Conservation (phyloP, 2,329 filamentous ascomycete genomes). For the Calonectria pseudoturangicola region DNA sequence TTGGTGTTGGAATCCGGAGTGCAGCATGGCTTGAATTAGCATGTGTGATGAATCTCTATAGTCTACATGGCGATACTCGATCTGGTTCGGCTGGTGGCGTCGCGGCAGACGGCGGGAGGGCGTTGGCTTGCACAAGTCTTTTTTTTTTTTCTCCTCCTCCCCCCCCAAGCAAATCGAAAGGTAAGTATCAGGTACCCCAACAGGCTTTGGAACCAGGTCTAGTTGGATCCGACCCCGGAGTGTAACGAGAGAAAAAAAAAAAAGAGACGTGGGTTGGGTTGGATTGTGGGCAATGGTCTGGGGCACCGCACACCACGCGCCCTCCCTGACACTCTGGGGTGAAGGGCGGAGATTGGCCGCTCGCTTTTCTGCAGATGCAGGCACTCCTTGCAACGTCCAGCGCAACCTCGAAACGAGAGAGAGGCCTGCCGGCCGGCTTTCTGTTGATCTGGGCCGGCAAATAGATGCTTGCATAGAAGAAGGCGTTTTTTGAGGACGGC, state of each 20-base stretch:
- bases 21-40: conserved; percentile 17
- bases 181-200: no score
- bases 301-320: conserved; percentile 28
- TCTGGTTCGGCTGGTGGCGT: conserved; percentile 20
- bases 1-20: conserved; percentile 8
- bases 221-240: conserved; percentile 4
- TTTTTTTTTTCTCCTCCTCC: background rate
- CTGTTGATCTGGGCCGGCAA: conserved; percentile 10
- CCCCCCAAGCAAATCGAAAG: background rate
- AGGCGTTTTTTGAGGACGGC: background rate
- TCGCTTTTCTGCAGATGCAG: conserved; percentile 23
- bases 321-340: conserved; percentile 23
- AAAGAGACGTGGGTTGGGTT: background rate
- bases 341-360: conserved; percentile 32
- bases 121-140: background rate
- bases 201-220: background rate
- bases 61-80: conserved; percentile 18
- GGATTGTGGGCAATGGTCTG: conserved; percentile 19
- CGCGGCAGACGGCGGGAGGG: background rate
- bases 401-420: background rate
- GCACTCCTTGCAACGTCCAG: conserved; percentile 20
- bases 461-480: conserved; percentile 15
- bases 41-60: background rate
- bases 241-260: background rate
- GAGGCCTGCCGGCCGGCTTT: background rate